A percentile compares a stretch with the other conserved stretches of the same genome.
phyloP scores from a whole-genome alignment of 148 eudicot species.

The Rhododendron molle region DNA sequence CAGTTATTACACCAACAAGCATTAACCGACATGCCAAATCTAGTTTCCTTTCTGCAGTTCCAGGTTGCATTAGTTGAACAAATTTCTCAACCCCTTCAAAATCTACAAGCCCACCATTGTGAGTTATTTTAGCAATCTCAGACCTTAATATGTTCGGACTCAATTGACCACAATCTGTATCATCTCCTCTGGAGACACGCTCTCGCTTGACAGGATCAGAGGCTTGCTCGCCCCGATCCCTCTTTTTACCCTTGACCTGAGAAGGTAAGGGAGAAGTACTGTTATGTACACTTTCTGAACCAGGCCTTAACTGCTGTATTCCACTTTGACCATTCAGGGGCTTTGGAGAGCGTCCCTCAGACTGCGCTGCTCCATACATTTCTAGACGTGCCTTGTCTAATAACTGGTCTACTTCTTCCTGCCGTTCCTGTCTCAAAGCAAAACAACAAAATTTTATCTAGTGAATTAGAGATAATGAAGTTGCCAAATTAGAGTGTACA shows the following conservation, averaged over 20 bases:
- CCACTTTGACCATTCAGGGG: constrained; percentile 47
- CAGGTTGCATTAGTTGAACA: constrained; percentile 80
- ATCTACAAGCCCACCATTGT: constrained; percentile 75
- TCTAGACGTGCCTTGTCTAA: constrained; percentile 58
- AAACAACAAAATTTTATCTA: constrained; percentile 15
- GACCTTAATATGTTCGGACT: constrained; percentile 38
- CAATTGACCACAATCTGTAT: constrained; percentile 35
- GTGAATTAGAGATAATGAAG: not conserved
- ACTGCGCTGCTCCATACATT: constrained; percentile 67
- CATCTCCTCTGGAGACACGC: constrained; percentile 48
- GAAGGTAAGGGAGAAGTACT: constrained; percentile 42
- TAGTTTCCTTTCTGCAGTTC: constrained; percentile 55
- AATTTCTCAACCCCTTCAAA: constrained; percentile 71
- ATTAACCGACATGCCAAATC: constrained; percentile 54
- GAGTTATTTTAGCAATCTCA: constrained; percentile 70
- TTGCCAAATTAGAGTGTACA: not conserved
- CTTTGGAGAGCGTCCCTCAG: constrained; percentile 79
- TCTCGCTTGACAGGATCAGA: constrained; percentile 69
- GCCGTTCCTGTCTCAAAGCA: constrained; percentile 56
- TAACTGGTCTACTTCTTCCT: constrained; percentile 82
- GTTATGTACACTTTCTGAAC: constrained; percentile 70
- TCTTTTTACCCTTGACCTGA: constrained; percentile 74
- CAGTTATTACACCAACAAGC: constrained; percentile 72
- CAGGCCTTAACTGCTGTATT: constrained; percentile 51
- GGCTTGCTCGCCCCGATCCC: constrained; percentile 63